A percentile compares a stretch with the other conserved stretches of the same genome.
Evolutionary conservation across 2,329 filamentous ascomycete species (phyloP).

Genomic region (Claviceps digitariae): DNA sequence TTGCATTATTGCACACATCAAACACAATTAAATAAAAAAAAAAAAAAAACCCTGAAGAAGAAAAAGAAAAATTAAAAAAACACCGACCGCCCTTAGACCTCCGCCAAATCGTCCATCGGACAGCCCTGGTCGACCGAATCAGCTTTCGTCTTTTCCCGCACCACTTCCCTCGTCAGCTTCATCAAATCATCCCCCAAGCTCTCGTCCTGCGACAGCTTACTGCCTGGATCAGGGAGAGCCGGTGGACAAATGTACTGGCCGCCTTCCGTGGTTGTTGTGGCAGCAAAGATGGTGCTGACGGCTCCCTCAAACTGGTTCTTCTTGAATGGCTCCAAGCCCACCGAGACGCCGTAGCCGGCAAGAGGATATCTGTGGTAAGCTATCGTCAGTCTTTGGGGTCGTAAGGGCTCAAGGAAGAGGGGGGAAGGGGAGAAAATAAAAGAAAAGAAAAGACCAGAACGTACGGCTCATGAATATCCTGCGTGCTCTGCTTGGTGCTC

Average conservation of each 20-base stretch:
- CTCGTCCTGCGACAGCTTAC: not conserved
- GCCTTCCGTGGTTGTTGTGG: not conserved
- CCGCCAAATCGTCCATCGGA: not conserved
- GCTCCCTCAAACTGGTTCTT: not conserved
- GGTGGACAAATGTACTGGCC: not conserved
- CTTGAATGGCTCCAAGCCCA: not conserved
- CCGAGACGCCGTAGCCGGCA: not conserved
- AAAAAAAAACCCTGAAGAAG: not conserved
- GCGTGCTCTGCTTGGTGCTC: constrained; percentile 1
- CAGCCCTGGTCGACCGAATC: not conserved
- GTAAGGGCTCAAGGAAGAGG: too few relatives aligned
- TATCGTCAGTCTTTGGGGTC: not conserved
- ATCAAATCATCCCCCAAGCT: not conserved
- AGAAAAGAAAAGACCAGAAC: not conserved
- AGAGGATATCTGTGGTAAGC: not conserved
- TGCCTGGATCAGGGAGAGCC: not conserved
- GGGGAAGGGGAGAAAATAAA: not conserved
- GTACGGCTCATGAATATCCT: not conserved
- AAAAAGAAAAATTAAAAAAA: not conserved
- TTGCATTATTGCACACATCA: too few relatives aligned
- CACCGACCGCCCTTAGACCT: not conserved
- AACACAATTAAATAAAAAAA: not conserved
- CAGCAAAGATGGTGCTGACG: constrained; percentile 1
- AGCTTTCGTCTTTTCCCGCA: not conserved
- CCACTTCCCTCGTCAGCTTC: not conserved